phyloP scores from a whole-genome alignment of 768 basidiomycete genomes.

The Suillus subaureus region DNA sequence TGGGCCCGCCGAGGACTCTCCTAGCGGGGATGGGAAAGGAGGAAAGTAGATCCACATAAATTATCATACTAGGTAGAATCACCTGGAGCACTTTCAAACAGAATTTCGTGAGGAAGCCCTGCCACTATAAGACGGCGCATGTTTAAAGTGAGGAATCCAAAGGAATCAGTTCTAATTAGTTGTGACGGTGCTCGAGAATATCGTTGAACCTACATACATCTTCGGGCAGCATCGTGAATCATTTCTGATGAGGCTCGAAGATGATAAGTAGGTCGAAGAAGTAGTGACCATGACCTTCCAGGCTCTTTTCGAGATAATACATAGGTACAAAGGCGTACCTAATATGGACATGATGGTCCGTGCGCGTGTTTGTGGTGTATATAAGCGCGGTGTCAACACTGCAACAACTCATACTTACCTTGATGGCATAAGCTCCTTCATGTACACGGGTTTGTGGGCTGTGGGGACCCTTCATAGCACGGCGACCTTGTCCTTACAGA shows the following conservation, averaged over 20 bases:
- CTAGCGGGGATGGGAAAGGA: conserved; percentile 22
- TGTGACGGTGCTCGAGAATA: too few species aligned
- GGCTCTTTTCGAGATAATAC: too few species aligned
- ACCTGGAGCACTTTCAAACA: not conserved
- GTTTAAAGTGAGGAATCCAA: too few species aligned
- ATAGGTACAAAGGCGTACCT: too few species aligned
- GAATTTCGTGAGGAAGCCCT: not conserved
- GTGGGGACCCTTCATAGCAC: conserved; percentile 39
- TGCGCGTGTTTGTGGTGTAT: conserved; percentile 18
- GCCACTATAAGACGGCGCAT: too few species aligned
- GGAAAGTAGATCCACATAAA: conserved; percentile 25
- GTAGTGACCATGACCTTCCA: too few species aligned
- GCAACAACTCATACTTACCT: conserved; percentile 54
- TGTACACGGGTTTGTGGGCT: conserved; percentile 50
- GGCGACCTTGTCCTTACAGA: conserved; percentile 30
- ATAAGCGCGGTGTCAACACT: not conserved
- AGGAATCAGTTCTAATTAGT: not conserved
- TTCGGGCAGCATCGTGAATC: too few species aligned
- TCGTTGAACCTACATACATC: too few species aligned
- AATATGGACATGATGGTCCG: conserved; percentile 20
- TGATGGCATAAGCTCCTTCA: conserved; percentile 57
- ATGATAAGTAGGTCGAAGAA: too few species aligned
- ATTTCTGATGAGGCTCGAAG: too few species aligned
- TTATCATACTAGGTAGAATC: not conserved
- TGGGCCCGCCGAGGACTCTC: conserved; percentile 32